Percentiles rank a stretch among this genome's conserved stretches.
Conservation (phyloP, 306 rosid genomes). For the Pyrus bretschneideri region DNA sequence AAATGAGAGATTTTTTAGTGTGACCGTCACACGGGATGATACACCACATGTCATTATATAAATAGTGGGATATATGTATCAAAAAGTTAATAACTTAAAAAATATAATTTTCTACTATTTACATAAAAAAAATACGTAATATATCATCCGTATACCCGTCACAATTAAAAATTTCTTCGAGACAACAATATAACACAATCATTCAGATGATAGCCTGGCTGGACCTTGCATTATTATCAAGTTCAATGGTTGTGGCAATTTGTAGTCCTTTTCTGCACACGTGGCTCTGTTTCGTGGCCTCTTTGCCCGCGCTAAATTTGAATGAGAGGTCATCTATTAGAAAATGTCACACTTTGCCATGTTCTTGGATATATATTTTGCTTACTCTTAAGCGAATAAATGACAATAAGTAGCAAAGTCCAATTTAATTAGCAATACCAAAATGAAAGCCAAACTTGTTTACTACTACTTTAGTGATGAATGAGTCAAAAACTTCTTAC, state of each 20-base stretch:
- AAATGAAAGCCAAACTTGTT: conserved; percentile 1
- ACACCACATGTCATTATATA: too few species aligned
- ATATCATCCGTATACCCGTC: too few species aligned
- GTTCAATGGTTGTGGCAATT: background rate
- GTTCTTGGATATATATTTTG: background rate
- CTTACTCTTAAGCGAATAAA: background rate
- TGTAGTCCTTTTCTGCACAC: background rate
- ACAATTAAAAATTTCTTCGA: background rate
- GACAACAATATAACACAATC: background rate
- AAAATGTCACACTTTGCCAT: too few species aligned
- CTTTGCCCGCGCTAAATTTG: background rate
- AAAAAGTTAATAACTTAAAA: too few species aligned
- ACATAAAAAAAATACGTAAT: too few species aligned
- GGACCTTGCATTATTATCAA: background rate
- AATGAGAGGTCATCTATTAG: background rate
- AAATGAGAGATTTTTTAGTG: background rate
- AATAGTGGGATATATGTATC: too few species aligned
- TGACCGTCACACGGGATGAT: fast-evolving
- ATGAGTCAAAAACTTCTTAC: too few species aligned
- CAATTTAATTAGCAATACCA: background rate
- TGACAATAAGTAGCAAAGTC: background rate
- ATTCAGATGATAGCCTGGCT: background rate
- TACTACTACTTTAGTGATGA: background rate
- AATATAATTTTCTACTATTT: too few species aligned
- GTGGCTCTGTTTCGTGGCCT: background rate